Evolutionary conservation across 345 rosid genomes (phyloP), one percentile per base, ranked within the genome.

Genomic region (Linum lewisii): DNA sequence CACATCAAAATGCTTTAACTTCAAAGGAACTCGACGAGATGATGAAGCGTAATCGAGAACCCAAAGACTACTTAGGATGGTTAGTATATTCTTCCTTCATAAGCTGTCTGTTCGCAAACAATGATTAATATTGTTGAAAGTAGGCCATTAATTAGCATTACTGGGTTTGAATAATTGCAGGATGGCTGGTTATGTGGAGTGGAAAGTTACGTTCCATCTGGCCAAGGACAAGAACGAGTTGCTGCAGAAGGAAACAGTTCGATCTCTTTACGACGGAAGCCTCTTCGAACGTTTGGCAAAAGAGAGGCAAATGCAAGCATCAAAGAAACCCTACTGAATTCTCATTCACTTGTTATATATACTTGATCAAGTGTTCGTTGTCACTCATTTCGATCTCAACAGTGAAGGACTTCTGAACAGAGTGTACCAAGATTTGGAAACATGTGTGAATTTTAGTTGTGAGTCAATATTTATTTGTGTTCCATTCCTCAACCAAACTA

Each of bases 261-360:
- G 60, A 57, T 37, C 13, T 29, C 23, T 57, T 1, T 57, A 57
- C 14, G 60, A 57, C 16, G 60, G 60, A 20, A 57, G 42, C 44
- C 60, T 57, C 45, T 57, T 32, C 14, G 42, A 57, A 18, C 20
- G 18, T 14, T 8, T 57, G 60, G 60, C 6, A 1, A 57, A 32
- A 8, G 45, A 57, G 20, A 26, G 44, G n/a, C n/a, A 2, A 57
- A 26, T 57, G n/a, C n/a, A n/a, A n/a, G n/a, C 60, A 6, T 18
- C 47, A 5, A 57, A 57, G 5, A 32, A 25, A n/a, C 60, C 21
- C 29, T 25, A 57, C 38, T 5, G 38, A 42, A 14, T 16, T 42
- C 47, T 42, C 16, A 7, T 42, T 11, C 47, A 42, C 18, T 16
- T 11, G 47, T 16, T 4, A 29, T 29, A 1, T 4, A 29, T 29